Evolutionary conservation across 352 stramenopile species (phyloP), one percentile per base, ranked within the genome.

Genomic region (Thalassiosira ordinaria): DNA sequence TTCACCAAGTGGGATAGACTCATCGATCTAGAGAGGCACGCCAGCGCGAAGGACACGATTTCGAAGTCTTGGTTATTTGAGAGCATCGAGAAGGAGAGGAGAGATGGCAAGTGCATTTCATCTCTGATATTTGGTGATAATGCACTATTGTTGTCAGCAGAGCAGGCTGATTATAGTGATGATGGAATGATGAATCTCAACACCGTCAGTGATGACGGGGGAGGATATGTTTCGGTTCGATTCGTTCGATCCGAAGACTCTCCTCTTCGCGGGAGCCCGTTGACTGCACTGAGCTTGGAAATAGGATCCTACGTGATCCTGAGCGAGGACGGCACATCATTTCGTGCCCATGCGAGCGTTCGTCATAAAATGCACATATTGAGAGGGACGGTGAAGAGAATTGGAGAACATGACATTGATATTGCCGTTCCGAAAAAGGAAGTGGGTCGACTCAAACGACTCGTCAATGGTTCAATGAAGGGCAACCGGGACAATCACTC

Each of bases 1-100:
- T 93, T 95, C 78, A 66, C 57, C 5, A 86, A 90, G 74, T 95
- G 88, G 88, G 87, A 95, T 63, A 76, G 85, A 20, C 55, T 95
- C 14, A 91, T 95, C 59, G 90, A 95, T 74, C 44, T 95, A 13
- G 90, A 95, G 75, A 68, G 69, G 20, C 74, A 92, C 49, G 74
- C 82, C 39, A 73, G 51, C 27, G 52, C 49, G 11, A 53, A 44
- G 16, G 61, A 84, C 47, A 66, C 56, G 31, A 66, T 78, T 27
- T 55, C 80, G 16, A 80, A 88, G 41, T 71, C 85, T 37, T 95
- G 88, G 87, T 66, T 95, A 27, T 56, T 71, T n/a, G 20, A 79
- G 16, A 90, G 88, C 0, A 35, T 24, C 22, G 69, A 84, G 41
- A 76, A 79, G 66, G 88, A 95, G 78, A 41, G 16, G 33, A 72